phyloP scores from a whole-genome alignment of 2,329 filamentous ascomycete species.

The Claviceps citrina region DNA sequence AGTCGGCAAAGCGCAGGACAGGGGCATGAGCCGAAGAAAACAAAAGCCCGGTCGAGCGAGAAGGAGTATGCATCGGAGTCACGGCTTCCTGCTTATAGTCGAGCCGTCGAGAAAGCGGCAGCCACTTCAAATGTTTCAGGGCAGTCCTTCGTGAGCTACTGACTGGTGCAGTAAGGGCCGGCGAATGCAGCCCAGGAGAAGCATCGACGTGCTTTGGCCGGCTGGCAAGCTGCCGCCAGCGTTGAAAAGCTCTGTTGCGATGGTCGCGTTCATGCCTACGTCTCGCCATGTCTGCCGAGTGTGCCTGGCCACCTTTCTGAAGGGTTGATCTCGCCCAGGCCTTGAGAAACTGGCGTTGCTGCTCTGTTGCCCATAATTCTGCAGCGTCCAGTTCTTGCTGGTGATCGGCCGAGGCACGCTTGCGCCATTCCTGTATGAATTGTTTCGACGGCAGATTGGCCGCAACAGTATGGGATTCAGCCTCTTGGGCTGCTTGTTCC shows the following conservation, averaged over 20 bases:
- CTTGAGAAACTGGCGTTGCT: constrained; percentile 20
- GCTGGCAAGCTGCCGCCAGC: constrained; percentile 16
- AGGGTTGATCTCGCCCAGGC: constrained; percentile 23
- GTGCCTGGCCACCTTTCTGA: constrained; percentile 22
- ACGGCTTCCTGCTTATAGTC: constrained; percentile 10
- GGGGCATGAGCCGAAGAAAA: constrained; percentile 20
- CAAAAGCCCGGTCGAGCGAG: constrained; percentile 29
- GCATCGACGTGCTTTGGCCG: constrained; percentile 5
- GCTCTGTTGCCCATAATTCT: constrained; percentile 18
- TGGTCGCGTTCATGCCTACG: constrained; percentile 19
- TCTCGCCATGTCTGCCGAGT: constrained; percentile 20
- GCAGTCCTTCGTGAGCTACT: constrained; percentile 11
- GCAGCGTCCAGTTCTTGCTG: constrained; percentile 14
- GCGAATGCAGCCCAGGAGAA: constrained; percentile 1
- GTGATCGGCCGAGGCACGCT: constrained; percentile 10
- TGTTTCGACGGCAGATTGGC: background rate
- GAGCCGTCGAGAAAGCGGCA: constrained; percentile 11
- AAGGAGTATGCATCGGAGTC: constrained; percentile 25
- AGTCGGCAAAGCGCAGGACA: constrained; percentile 15
- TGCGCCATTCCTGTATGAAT: constrained; percentile 10
- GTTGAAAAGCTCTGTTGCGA: constrained; percentile 16
- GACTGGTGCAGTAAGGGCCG: background rate
- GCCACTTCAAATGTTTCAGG: constrained; percentile 13
- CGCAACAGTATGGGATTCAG: background rate
- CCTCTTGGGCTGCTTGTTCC: background rate